These are phyloP conservation scores for Ploettnerulaceae sp. DNA, from an alignment of 2,329 filamentous ascomycete genomes.

Conservation along the genomic window DNA sequence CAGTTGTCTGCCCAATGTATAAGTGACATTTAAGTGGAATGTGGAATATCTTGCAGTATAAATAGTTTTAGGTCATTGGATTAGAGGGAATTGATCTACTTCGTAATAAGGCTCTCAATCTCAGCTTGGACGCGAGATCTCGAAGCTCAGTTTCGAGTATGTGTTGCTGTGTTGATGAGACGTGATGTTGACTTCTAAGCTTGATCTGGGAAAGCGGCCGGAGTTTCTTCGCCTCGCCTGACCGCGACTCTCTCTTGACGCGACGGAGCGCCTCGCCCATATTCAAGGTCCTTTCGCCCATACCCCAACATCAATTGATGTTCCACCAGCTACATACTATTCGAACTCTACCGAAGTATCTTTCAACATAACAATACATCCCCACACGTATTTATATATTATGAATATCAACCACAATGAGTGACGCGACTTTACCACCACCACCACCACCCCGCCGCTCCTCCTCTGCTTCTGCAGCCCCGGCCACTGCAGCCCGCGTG, in stretches of 20 bases:
- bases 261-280: constrained; percentile 1
- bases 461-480: constrained; percentile 21
- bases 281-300: not conserved
- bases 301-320: constrained; percentile 16
- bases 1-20: no score
- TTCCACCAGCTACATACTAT: not conserved
- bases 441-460: constrained; percentile 30
- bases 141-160: not conserved
- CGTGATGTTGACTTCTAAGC: constrained; percentile 9
- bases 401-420: constrained; percentile 30
- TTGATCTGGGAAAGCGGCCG: constrained; percentile 4
- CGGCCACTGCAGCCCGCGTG: constrained; percentile 13
- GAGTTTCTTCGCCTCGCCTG: constrained; percentile 5
- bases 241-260: not conserved
- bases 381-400: constrained; percentile 18
- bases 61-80: no score
- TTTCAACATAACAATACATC: constrained; percentile 14
- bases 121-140: not conserved
- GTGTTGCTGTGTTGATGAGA: constrained; percentile 18
- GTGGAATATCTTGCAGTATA: not conserved
- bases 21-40: no score
- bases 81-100: no score
- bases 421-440: constrained; percentile 32
- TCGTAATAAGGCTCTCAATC: not conserved
- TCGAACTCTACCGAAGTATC: constrained; percentile 3